A percentile compares a stretch with the other conserved stretches of the same genome.
phyloP scores from a whole-genome alignment of 2,329 filamentous ascomycete species.

The Fusarium falciforme region DNA sequence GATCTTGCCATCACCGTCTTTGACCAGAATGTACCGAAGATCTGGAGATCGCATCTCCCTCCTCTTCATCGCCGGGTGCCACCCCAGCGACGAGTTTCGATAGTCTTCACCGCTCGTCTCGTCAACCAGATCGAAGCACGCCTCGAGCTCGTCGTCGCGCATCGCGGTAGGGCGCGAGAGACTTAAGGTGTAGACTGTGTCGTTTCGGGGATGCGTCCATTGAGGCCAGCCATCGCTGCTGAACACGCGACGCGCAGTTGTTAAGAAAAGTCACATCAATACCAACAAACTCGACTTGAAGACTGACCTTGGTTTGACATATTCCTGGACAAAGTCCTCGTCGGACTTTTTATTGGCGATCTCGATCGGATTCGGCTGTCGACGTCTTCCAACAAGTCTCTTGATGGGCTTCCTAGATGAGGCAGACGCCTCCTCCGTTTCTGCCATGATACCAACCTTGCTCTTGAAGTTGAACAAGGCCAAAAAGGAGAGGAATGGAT shows the following conservation, averaged over 20 bases:
- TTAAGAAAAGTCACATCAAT: background rate
- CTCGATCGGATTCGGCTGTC: conserved; percentile 55
- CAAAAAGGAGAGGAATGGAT: background rate
- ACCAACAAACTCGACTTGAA: background rate
- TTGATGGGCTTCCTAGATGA: conserved; percentile 10
- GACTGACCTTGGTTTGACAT: conserved; percentile 60
- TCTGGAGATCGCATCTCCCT: conserved; percentile 75
- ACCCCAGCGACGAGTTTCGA: conserved; percentile 69
- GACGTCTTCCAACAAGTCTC: conserved; percentile 22
- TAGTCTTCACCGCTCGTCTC: conserved; percentile 74
- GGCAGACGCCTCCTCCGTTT: background rate
- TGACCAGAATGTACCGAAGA: conserved; percentile 76
- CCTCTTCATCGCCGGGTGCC: conserved; percentile 71
- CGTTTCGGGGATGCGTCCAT: conserved; percentile 65
- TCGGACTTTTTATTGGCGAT: conserved; percentile 60
- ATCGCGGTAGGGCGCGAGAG: conserved; percentile 57
- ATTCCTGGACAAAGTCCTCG: conserved; percentile 60
- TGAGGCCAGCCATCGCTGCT: conserved; percentile 47
- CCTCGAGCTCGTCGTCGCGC: conserved; percentile 56
- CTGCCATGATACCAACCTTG: conserved; percentile 17
- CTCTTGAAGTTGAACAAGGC: background rate
- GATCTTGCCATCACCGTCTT: conserved; percentile 48
- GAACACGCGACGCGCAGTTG: background rate
- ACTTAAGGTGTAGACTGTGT: conserved; percentile 54
- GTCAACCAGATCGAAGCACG: conserved; percentile 69